Evolutionary conservation across 345 rosid species (phyloP).

Genomic region (Anacardium occidentale): DNA sequence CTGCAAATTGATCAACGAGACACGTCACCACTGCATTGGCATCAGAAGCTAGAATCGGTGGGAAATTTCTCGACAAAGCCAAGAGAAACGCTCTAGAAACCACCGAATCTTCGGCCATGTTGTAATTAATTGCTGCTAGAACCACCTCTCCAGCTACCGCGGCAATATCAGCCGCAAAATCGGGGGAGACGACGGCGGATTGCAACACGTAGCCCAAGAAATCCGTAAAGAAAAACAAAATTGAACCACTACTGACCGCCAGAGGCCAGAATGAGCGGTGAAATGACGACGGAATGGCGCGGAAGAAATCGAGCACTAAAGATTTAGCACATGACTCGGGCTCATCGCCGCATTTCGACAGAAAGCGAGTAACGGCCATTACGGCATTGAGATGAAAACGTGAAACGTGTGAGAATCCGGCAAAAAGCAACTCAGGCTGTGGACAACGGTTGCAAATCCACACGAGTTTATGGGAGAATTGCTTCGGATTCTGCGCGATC

Average conservation of each 20-base stretch:
- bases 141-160: conserved; percentile 67
- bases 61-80: conserved; percentile 71
- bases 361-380: conserved; percentile 74
- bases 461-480: conserved; percentile 71
- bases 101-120: conserved; percentile 36
- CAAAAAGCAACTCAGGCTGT: conserved; percentile 55
- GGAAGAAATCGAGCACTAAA: conserved; percentile 62
- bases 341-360: conserved; percentile 51
- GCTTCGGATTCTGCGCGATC: conserved; percentile 65
- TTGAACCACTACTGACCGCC: conserved; percentile 49
- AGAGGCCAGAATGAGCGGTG: conserved; percentile 86
- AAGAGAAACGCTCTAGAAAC: conserved; percentile 63
- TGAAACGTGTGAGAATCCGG: conserved; percentile 75
- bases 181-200: conserved; percentile 51
- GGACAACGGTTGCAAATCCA: conserved; percentile 96
- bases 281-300: conserved; percentile 70
- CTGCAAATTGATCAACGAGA: conserved; percentile 65
- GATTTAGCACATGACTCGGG: conserved; percentile 59
- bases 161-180: conserved; percentile 65
- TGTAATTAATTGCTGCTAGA: conserved; percentile 37
- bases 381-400: conserved; percentile 88
- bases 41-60: conserved; percentile 60
- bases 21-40: conserved; percentile 61
- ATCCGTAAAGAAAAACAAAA: conserved; percentile 62
- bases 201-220: conserved; percentile 59